Conservation (phyloP, 2,329 filamentous ascomycete species). For the Juglanconis juglandina region DNA sequence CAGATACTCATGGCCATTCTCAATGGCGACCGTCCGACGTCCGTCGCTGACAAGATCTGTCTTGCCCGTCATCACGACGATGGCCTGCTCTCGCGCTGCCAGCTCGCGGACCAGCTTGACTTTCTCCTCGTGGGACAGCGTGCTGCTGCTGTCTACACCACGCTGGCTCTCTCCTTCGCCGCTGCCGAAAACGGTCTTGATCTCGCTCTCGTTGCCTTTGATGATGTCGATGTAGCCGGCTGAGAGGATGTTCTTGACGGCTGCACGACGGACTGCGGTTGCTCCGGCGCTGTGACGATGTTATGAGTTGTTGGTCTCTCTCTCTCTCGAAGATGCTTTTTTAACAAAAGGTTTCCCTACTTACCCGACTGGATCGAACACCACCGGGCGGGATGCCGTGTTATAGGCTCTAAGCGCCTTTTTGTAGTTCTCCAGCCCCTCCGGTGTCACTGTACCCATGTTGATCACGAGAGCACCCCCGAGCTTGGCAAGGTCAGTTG, state of each 20-base stretch:
- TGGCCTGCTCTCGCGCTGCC: constrained; percentile 63
- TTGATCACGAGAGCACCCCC: constrained; percentile 83
- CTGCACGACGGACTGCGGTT: constrained; percentile 67
- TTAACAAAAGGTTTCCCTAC: constrained; percentile 22
- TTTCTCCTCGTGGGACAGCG: constrained; percentile 42
- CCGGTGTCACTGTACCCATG: constrained; percentile 86
- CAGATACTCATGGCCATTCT: constrained; percentile 73
- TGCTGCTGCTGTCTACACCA: constrained; percentile 77
- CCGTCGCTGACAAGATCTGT: constrained; percentile 79
- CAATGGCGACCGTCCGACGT: constrained; percentile 59
- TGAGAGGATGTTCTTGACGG: constrained; percentile 67
- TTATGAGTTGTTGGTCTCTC: neutral
- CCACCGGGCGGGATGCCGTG: constrained; percentile 65
- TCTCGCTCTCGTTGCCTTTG: constrained; percentile 92
- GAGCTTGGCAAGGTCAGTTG: constrained; percentile 71
- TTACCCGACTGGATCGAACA: constrained; percentile 85
- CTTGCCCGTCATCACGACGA: constrained; percentile 79
- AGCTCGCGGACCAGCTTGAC: constrained; percentile 62
- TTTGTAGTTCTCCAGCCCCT: constrained; percentile 67
- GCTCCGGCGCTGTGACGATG: constrained; percentile 63
- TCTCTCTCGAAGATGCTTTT: neutral
- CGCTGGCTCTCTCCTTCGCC: constrained; percentile 58
- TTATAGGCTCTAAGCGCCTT: constrained; percentile 82
- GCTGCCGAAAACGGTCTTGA: constrained; percentile 66
- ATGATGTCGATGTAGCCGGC: constrained; percentile 80